A percentile compares a stretch with the other conserved stretches of the same genome.
Conservation (phyloP, 345 rosid species). For the Erucastrum elatum region DNA sequence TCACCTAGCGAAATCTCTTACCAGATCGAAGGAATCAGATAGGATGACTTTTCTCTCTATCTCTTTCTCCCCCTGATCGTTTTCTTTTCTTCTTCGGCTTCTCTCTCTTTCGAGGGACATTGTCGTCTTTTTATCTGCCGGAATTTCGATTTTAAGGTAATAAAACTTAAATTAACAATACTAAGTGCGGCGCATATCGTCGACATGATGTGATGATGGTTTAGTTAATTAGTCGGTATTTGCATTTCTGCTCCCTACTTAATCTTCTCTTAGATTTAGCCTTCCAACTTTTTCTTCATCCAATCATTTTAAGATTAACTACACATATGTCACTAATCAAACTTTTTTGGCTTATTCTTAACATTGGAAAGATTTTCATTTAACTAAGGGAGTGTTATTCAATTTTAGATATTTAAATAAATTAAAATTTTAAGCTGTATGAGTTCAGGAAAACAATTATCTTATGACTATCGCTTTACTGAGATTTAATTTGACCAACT, state of each 20-base stretch:
- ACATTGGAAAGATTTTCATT: neutral
- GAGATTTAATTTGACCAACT: neutral
- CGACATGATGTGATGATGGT: constrained; percentile 31
- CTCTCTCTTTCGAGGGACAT: constrained; percentile 14
- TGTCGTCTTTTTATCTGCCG: neutral
- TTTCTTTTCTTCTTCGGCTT: constrained; percentile 18
- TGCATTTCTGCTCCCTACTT: neutral
- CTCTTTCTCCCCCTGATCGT: constrained; percentile 1
- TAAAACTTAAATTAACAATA: neutral
- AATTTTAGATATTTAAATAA: no score
- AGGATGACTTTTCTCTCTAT: constrained; percentile 19
- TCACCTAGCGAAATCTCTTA: neutral
- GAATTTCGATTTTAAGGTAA: constrained; percentile 16
- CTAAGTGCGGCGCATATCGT: constrained; percentile 30
- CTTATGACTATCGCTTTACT: neutral
- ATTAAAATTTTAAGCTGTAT: neutral
- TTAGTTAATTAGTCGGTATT: neutral
- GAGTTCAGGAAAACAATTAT: neutral
- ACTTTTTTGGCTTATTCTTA: neutral
- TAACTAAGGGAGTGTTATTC: no score
- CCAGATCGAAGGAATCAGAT: constrained; percentile 34
- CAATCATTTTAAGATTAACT: neutral
- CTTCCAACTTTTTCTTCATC: neutral
- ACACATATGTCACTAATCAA: neutral
- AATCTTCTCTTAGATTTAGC: no score